Conservation (phyloP, 495 filamentous ascomycete species). For the Tuber umbilicatum region DNA sequence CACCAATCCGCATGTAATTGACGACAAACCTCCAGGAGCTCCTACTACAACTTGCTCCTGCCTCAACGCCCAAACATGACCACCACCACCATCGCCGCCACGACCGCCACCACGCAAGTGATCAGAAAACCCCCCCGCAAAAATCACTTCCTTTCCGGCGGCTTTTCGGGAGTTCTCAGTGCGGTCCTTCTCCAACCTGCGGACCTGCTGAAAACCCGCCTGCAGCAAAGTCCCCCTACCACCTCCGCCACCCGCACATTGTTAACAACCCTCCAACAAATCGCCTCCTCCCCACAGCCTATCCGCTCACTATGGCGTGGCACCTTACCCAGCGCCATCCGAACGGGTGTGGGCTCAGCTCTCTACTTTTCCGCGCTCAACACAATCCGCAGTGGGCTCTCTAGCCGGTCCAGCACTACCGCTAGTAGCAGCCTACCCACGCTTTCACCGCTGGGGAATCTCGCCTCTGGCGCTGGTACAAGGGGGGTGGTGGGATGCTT, state of each 20-base stretch:
- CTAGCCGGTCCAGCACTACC: conserved; percentile 16
- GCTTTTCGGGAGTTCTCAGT: conserved; percentile 75
- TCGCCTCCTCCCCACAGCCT: conserved; percentile 52
- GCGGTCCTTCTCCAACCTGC: conserved; percentile 90
- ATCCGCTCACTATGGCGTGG: conserved; percentile 81
- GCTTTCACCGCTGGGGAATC: conserved; percentile 76
- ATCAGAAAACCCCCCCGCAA: conserved; percentile 20
- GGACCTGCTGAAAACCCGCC: conserved; percentile 91
- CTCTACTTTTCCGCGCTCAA: conserved; percentile 92
- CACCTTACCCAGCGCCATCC: conserved; percentile 80
- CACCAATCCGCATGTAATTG: conserved; percentile 1
- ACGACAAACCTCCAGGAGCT: neutral
- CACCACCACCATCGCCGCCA: neutral
- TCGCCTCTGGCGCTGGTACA: conserved; percentile 74
- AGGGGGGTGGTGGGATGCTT: conserved; percentile 78
- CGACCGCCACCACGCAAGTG: neutral
- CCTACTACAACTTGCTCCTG: neutral
- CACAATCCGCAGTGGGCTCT: conserved; percentile 51
- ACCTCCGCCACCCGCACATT: conserved; percentile 58
- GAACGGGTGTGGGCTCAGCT: conserved; percentile 86
- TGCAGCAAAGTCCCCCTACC: conserved; percentile 60
- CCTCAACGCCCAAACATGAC: neutral
- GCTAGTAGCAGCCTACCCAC: conserved; percentile 68
- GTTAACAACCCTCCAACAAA: conserved; percentile 60
- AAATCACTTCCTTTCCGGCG: conserved; percentile 86